Conservation (phyloP, 2,329 filamentous ascomycete genomes). For the Colletotrichum sp. region DNA sequence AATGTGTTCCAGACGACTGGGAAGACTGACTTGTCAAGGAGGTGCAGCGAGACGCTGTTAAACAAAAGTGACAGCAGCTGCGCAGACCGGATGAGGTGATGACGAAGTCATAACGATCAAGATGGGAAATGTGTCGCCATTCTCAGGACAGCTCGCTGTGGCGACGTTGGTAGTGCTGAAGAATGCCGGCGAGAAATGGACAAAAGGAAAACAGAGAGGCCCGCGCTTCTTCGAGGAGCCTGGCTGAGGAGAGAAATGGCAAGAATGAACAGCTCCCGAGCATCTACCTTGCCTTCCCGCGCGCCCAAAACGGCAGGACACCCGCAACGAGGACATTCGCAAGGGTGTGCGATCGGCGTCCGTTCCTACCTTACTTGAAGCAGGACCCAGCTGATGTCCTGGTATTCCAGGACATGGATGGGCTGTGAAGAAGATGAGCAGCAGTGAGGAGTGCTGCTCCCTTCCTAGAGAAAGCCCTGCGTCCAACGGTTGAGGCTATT, state of each 20-base stretch:
- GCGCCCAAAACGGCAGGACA: background rate
- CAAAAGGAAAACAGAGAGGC: background rate
- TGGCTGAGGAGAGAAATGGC: background rate
- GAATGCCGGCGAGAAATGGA: background rate
- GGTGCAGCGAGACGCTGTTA: background rate
- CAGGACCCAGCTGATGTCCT: background rate
- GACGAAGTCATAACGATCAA: background rate
- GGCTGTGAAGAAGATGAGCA: background rate
- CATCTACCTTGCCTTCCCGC: background rate
- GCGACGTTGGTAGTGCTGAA: background rate
- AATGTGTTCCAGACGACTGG: background rate
- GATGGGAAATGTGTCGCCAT: background rate
- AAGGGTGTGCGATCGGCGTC: background rate
- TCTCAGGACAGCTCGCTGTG: background rate
- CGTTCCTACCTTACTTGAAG: background rate
- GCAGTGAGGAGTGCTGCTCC: background rate
- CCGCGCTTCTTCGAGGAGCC: background rate
- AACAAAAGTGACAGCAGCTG: background rate
- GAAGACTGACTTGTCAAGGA: background rate
- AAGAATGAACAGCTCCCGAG: background rate
- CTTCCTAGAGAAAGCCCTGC: background rate
- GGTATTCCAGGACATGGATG: background rate
- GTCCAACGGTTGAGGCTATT: background rate
- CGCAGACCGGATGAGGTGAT: background rate
- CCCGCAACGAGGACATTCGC: background rate